Evolutionary conservation across 163 green algal genomes (phyloP), one percentile per base, ranked within the genome.

Genomic region (Trebouxia gelatinosa): DNA sequence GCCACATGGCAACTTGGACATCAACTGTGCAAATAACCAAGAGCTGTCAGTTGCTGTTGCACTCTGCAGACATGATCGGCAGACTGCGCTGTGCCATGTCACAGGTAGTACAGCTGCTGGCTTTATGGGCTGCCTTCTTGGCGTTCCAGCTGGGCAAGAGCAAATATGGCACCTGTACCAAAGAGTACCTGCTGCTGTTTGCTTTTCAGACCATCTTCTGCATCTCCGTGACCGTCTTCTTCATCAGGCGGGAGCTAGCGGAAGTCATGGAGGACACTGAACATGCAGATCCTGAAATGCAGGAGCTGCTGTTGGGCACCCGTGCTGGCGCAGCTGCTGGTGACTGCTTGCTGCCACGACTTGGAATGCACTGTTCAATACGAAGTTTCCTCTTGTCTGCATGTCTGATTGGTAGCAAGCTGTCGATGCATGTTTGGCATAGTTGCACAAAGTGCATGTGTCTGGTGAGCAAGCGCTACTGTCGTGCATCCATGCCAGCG

Each of bases 81-180:
- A n/a, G n/a, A n/a, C n/a, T n/a, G 48, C 48, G 48, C 48, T 28
- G 23, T 23, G 19, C 48, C 48, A 29, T 19, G 48, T 19, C 19
- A 59, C 75, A 82, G 80, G 32, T 79, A 9, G 16, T 58, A 6
- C 32, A 57, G 46, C 39, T 85, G 35, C 19, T 85, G 34, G n/a
- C 64, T 26, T 61, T 85, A 35, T 85, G 81, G 81, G 76, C 51
- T 32, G 31, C 75, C 7, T 85, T 82, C 51, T 70, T 85, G 46
- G 51, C 32, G 16, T 58, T 75, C 17, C 76, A 85, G 76, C 77
- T 78, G 76, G n/a, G 34, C 16, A 85, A 85, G 76, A 64, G 37
- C 21, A 59, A 62, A 3, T 78, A 75, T 21, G 7, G 5, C 7
- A 34, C 72, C 16, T 81, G 80, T 68, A 68, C 58, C 0, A 58